Conservation (phyloP, 2,329 filamentous ascomycete genomes). For the Chrysosporium queenslandicum region DNA sequence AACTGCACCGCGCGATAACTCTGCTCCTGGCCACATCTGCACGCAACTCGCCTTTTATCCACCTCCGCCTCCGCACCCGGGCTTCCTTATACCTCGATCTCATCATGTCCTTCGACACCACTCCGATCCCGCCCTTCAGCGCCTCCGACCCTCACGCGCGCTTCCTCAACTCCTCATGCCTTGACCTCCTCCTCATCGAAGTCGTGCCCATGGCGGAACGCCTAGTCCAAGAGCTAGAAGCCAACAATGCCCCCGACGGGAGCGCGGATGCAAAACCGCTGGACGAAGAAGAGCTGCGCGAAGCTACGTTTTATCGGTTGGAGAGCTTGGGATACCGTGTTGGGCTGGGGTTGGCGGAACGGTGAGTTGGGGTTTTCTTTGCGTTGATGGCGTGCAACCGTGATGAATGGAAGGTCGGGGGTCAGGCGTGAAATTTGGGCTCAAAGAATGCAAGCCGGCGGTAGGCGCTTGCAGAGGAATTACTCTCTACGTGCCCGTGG, state of each 20-base stretch:
- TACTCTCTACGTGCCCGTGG: not conserved
- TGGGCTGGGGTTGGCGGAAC: slow-evolving; percentile 81
- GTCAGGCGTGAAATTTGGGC: no score
- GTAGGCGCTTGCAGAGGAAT: no score
- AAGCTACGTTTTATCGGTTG: slow-evolving; percentile 74
- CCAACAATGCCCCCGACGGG: slow-evolving; percentile 19
- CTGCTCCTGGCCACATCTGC: no score
- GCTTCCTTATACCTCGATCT: not conserved
- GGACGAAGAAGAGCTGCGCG: slow-evolving; percentile 62
- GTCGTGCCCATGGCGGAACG: slow-evolving; percentile 89
- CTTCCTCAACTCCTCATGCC: slow-evolving; percentile 71
- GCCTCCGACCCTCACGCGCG: slow-evolving; percentile 62
- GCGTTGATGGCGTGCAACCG: not conserved
- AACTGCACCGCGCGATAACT: no score
- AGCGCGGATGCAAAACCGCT: slow-evolving; percentile 21
- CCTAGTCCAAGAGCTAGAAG: slow-evolving; percentile 58
- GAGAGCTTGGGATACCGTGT: slow-evolving; percentile 84
- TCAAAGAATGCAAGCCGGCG: no score
- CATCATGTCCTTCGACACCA: slow-evolving; percentile 61
- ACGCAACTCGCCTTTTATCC: no score
- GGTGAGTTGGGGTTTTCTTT: slow-evolving; percentile 42
- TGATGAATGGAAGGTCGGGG: no score
- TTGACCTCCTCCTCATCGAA: slow-evolving; percentile 94
- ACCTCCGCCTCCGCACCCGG: not conserved
- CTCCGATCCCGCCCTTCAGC: slow-evolving; percentile 56